Conservation (phyloP, 805 yeast genomes). For the Wickerhamiella slavikovae region DNA sequence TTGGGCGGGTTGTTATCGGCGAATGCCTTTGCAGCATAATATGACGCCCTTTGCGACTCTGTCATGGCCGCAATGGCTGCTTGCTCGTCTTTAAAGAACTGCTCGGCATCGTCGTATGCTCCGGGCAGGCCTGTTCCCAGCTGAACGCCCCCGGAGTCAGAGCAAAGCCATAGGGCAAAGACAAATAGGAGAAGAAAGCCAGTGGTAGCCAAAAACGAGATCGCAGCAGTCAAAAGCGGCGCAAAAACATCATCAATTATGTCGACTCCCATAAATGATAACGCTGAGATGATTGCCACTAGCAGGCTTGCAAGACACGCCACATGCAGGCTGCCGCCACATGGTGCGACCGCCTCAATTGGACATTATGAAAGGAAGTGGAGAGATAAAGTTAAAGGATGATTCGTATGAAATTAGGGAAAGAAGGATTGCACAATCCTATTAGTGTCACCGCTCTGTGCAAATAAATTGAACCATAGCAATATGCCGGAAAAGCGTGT, state of each 20-base stretch:
- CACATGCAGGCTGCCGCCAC: too few relatives aligned
- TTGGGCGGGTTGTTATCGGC: constrained; percentile 23
- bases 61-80: constrained; percentile 45
- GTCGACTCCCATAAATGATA: not conserved
- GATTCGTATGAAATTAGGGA: too few relatives aligned
- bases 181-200: constrained; percentile 4
- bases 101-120: constrained; percentile 40
- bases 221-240: constrained; percentile 2
- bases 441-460: too few relatives aligned
- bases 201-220: constrained; percentile 5
- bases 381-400: too few relatives aligned
- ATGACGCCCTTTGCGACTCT: constrained; percentile 31
- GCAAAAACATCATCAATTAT: not conserved
- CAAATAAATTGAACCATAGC: too few relatives aligned
- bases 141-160: constrained; percentile 14
- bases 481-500: too few relatives aligned
- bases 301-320: too few relatives aligned
- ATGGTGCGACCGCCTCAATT: too few relatives aligned
- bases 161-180: constrained; percentile 5
- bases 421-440: too few relatives aligned
- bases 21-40: constrained; percentile 38
- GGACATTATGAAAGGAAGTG: too few relatives aligned
- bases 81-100: constrained; percentile 37
- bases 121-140: constrained; percentile 30
- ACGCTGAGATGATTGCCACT: too few relatives aligned